Evolutionary conservation across 305 asterid genomes (phyloP).

Genomic region (Caryopteris hybrid): DNA sequence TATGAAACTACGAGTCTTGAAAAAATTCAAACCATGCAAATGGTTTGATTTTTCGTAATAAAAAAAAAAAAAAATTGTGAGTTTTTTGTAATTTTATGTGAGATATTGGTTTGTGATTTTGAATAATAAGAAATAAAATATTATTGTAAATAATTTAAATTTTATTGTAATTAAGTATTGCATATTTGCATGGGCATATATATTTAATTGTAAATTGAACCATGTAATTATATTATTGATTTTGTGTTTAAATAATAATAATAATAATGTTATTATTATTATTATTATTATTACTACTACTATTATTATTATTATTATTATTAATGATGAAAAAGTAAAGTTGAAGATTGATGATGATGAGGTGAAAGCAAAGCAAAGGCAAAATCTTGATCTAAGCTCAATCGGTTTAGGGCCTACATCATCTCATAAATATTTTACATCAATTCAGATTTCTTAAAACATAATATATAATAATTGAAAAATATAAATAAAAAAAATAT

Average conservation of each 20-base stretch:
- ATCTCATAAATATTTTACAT: too few species aligned
- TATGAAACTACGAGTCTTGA: conserved; percentile 68
- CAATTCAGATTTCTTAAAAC: too few species aligned
- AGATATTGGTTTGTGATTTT: conserved; percentile 52
- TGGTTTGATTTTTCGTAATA: conserved; percentile 38
- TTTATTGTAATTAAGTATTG: background rate
- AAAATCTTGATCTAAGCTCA: conserved; percentile 24
- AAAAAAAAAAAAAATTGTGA: background rate
- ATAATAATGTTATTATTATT: background rate
- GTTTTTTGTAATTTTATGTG: conserved; percentile 22
- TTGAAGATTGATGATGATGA: conserved; percentile 11
- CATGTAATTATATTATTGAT: background rate
- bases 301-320: background rate
- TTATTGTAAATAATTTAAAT: background rate
- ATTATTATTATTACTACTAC: background rate
- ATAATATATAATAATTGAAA: too few species aligned
- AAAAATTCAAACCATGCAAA: conserved; percentile 58
- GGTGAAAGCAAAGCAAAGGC: conserved; percentile 30
- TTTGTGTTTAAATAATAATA: too few species aligned
- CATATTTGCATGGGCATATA: too few species aligned
- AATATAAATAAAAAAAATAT: too few species aligned
- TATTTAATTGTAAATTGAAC: too few species aligned
- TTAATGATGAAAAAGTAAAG: conserved; percentile 14
- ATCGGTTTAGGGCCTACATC: too few species aligned
- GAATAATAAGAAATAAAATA: conserved; percentile 22